Evolutionary conservation across 768 basidiomycete genomes (phyloP), one percentile per base, ranked within the genome.

Genomic region (Filobasidium wieringae): DNA sequence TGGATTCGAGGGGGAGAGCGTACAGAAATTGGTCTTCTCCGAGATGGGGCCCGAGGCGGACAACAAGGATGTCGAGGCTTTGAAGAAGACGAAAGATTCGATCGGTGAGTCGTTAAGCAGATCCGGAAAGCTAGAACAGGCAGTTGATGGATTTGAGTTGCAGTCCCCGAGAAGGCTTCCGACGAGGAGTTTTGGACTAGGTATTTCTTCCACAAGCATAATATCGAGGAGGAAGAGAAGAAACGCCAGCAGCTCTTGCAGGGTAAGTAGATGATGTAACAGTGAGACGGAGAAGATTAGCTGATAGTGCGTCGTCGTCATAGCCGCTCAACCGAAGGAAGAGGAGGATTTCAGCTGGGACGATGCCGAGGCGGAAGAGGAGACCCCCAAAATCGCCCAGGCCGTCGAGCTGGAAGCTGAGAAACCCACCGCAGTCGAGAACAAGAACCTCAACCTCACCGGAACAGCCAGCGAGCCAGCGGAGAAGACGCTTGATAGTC

Each of bases 301-400:
- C 39, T 29, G 19, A 47, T 43, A 36, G 45, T 29, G 52, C 34
- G 3, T 33, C 19, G n/a, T 29, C 19, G 8, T 41, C 14, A n/a
- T 34, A 66, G 65, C 65, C 9, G 61, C 65, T n/a, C 64, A 65
- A 43, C 45, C 60, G 33, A 53, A 63, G 31, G 47, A 61, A 29
- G 63, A 59, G 17, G 72, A 73, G 5, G 70, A 73, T 39, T 73
- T 73, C 57, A 68, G 63, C 55, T 73, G 72, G 72, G 72, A 73
- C 54, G 72, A 72, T 57, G 67, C 67, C 64, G 52, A 68, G 64
- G 33, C 36, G 41, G 24, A 41, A 50, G 24, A 55, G 55, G 3
- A 56, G 36, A n/a, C 45, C 22, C 12, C 39, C 37, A 27, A 32
- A 27, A 50, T 24, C 19, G 14, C 41, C 19, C 15, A 27, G 33